phyloP scores from a whole-genome alignment of 2,329 filamentous ascomycete genomes.

The Teratosphaeria zuluensis region DNA sequence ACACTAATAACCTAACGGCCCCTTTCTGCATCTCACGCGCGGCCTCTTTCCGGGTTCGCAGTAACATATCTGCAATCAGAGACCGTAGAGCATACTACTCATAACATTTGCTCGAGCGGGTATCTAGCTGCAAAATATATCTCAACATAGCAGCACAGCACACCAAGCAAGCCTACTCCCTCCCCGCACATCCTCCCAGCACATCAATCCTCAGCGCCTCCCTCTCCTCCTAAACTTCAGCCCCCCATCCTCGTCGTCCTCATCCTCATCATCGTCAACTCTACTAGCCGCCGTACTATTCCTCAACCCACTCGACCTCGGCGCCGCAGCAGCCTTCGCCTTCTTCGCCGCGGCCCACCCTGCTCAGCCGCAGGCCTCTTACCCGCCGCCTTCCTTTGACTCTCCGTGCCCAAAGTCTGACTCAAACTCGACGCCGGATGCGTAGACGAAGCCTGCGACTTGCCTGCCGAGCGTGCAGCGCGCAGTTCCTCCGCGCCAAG shows the following conservation, averaged over 20 bases:
- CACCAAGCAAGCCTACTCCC: neutral
- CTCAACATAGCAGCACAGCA: neutral
- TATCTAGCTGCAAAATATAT: neutral
- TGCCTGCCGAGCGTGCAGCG: constrained; percentile 5
- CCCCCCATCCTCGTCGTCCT: constrained; percentile 42
- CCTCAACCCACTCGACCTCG: constrained; percentile 16
- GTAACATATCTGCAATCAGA: neutral
- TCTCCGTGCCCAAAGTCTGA: constrained; percentile 13
- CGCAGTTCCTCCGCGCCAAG: neutral
- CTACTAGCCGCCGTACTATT: constrained; percentile 2
- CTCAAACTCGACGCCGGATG: constrained; percentile 6
- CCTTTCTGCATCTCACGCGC: too few species aligned
- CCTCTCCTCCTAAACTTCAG: constrained; percentile 42
- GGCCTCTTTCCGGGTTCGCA: too few species aligned
- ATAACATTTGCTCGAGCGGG: neutral
- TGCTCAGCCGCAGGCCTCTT: constrained; percentile 18
- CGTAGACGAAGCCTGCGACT: constrained; percentile 10
- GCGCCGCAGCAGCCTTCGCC: constrained; percentile 14
- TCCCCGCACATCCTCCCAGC: neutral
- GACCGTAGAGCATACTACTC: neutral
- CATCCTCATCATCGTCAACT: constrained; percentile 8
- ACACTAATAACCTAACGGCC: neutral
- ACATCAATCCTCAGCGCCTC: neutral
- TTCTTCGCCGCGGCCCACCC: constrained; percentile 20
- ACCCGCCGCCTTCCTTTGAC: constrained; percentile 13